A percentile compares a stretch with the other conserved stretches of the same genome.
phyloP scores from a whole-genome alignment of 2,329 filamentous ascomycete species.

The Fusarium vanettenii region DNA sequence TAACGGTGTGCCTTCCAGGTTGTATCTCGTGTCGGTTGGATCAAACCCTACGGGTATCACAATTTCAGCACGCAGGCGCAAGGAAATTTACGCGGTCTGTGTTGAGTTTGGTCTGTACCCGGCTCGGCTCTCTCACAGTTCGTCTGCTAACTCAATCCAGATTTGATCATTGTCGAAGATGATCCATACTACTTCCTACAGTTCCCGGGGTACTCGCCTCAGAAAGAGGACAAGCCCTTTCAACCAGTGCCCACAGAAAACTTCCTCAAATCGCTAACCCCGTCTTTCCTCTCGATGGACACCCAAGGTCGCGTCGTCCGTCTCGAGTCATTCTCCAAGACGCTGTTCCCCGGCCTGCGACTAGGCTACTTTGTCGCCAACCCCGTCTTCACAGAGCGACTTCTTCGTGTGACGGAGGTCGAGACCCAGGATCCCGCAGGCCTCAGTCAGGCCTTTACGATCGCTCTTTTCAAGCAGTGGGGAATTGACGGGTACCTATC shows the following conservation, averaged over 20 bases:
- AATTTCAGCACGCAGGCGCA: not conserved
- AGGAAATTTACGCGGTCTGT: not conserved
- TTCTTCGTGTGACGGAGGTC: not conserved
- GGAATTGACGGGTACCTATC: not conserved
- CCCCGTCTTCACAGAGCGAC: not conserved
- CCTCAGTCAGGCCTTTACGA: not conserved
- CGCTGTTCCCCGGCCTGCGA: conserved; percentile 17
- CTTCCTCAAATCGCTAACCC: conserved; percentile 32
- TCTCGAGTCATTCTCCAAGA: conserved; percentile 41
- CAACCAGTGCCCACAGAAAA: not conserved
- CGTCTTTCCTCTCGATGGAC: conserved; percentile 42
- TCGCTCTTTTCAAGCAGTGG: not conserved
- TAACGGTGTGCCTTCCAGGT: not conserved
- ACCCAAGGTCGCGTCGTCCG: conserved; percentile 42
- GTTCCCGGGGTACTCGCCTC: conserved; percentile 27
- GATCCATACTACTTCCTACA: conserved; percentile 45
- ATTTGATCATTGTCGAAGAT: conserved; percentile 26
- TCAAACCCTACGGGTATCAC: not conserved
- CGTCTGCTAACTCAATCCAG: not conserved
- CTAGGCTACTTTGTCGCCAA: conserved; percentile 5
- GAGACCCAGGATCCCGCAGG: not conserved
- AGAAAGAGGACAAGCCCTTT: not conserved
- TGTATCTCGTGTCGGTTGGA: not conserved
- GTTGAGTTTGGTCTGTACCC: not conserved
- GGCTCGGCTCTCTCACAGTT: not conserved